Conservation (phyloP, 495 filamentous ascomycete genomes). For the Astrothelium macrocarpum region DNA sequence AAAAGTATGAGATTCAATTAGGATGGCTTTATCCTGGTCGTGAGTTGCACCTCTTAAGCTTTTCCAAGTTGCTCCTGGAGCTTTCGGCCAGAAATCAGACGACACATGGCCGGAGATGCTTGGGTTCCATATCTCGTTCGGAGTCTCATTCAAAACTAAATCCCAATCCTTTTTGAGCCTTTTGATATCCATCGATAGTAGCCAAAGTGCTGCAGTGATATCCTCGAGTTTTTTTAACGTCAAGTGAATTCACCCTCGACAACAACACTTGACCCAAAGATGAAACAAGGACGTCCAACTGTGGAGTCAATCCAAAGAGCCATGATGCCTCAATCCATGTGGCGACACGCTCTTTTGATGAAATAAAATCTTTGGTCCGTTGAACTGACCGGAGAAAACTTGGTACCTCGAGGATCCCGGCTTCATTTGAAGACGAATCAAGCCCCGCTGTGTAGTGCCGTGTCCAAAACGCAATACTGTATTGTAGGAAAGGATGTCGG, state of each 20-base stretch:
- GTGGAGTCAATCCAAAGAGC: not conserved
- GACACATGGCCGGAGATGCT: not conserved
- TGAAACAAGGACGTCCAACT: not conserved
- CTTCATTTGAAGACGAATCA: not conserved
- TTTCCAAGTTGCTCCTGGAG: constrained; percentile 1
- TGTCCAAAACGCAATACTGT: constrained; percentile 1
- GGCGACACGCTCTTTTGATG: constrained; percentile 2
- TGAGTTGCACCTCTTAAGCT: constrained; percentile 1
- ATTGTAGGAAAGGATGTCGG: not conserved
- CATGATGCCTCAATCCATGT: constrained; percentile 2
- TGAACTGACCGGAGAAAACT: not conserved
- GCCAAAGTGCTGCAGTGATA: not conserved
- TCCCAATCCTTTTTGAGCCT: not conserved
- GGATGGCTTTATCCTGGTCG: not conserved
- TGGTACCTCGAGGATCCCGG: not conserved
- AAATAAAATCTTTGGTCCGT: constrained; percentile 1
- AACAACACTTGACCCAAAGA: not conserved
- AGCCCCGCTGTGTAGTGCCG: not conserved
- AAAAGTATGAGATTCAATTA: constrained; percentile 4
- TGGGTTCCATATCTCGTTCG: constrained; percentile 3
- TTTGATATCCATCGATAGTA: constrained; percentile 1
- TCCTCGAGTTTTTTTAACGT: not conserved
- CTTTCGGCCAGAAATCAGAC: constrained; percentile 4
- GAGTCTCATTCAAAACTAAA: constrained; percentile 2
- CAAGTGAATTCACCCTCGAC: not conserved